These are phyloP conservation scores for Cryptosporidium muris DNA, from an alignment of 169 alveolate species.

Conservation along the genomic window DNA sequence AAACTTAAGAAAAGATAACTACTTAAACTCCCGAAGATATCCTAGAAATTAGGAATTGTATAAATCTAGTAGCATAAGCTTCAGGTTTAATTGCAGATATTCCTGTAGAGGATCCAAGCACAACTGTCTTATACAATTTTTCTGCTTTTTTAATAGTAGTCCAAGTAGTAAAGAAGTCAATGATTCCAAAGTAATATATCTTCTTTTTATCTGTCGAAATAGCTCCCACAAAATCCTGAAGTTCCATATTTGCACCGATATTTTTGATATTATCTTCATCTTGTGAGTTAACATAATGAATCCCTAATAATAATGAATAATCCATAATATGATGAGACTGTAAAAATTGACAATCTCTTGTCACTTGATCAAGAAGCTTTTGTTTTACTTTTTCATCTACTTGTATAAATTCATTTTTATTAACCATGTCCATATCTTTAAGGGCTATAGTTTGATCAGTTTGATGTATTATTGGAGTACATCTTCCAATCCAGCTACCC, in stretches of 20 bases:
- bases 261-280: constrained; percentile 32
- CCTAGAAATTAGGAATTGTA: constrained; percentile 52
- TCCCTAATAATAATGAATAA: constrained; percentile 91
- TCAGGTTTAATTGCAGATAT: constrained; percentile 61
- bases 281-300: constrained; percentile 76
- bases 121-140: constrained; percentile 30
- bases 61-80: constrained; percentile 41
- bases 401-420: constrained; percentile 78
- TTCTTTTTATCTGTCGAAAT: constrained; percentile 71
- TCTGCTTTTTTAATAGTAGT: constrained; percentile 39
- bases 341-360: constrained; percentile 84
- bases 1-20: too few species aligned
- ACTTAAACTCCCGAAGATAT: neutral
- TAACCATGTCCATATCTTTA: constrained; percentile 87
- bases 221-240: constrained; percentile 71
- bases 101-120: constrained; percentile 44
- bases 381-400: constrained; percentile 78
- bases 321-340: constrained; percentile 84
- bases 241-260: constrained; percentile 16
- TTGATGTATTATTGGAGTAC: constrained; percentile 80
- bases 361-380: constrained; percentile 78
- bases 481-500: constrained; percentile 91
- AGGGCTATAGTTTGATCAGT: constrained; percentile 88
- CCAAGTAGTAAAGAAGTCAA: constrained; percentile 83
- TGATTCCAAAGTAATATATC: constrained; percentile 82